phyloP scores from a whole-genome alignment of 2,329 filamentous ascomycete genomes.

The Sphaceloma murrayae region DNA sequence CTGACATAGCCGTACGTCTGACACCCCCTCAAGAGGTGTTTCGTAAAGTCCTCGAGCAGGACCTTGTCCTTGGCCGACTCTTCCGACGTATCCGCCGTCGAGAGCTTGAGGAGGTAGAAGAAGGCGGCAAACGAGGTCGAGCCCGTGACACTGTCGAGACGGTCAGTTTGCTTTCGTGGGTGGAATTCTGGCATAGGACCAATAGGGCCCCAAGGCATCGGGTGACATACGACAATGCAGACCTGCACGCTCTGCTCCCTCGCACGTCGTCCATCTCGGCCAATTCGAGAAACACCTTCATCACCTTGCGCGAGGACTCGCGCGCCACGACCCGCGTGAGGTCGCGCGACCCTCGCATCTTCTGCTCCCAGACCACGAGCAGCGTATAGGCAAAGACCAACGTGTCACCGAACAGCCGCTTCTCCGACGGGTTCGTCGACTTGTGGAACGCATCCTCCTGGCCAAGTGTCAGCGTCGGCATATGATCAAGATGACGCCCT shows the following conservation, averaged over 20 bases:
- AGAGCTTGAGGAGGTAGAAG: constrained; percentile 5
- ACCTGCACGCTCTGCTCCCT: constrained; percentile 6
- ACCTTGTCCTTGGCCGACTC: neutral
- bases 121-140: constrained; percentile 10
- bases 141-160: neutral
- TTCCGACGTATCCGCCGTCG: neutral
- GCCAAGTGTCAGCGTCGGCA: neutral
- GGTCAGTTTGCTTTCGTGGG: neutral
- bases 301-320: constrained; percentile 1
- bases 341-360: constrained; percentile 10
- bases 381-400: constrained; percentile 3
- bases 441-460: constrained; percentile 12
- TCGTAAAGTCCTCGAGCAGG: constrained; percentile 6
- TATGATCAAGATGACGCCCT: neutral
- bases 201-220: neutral
- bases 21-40: neutral
- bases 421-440: constrained; percentile 1
- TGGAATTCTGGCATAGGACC: neutral
- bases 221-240: constrained; percentile 2
- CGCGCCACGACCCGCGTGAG: neutral
- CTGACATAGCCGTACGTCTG: constrained; percentile 11
- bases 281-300: constrained; percentile 4
- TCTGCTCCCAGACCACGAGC: constrained; percentile 10
- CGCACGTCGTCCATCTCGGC: neutral
- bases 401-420: constrained; percentile 4